A percentile compares a stretch with the other conserved stretches of the same genome.
phyloP scores from a whole-genome alignment of 1,284 basidiomycete species.

The Lignosus rhinocerotis region DNA sequence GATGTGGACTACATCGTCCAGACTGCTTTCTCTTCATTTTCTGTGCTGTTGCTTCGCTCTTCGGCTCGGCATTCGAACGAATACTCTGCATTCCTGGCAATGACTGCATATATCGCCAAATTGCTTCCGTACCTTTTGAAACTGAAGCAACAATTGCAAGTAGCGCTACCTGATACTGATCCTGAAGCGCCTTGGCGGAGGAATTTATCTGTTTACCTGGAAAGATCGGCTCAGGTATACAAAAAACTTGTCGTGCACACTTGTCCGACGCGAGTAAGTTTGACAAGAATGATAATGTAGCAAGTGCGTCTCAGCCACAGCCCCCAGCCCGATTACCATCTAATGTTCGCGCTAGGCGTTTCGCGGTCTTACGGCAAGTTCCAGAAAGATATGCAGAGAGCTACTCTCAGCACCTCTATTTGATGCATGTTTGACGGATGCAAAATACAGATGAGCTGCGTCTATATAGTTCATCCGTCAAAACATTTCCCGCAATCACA shows the following conservation, averaged over 20 bases:
- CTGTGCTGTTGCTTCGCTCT: background rate
- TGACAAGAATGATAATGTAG: background rate
- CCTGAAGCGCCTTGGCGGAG: conserved; percentile 1
- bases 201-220: conserved; percentile 9
- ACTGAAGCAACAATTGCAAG: conserved; percentile 1
- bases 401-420: too few species aligned
- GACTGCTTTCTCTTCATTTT: background rate
- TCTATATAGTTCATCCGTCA: too few species aligned
- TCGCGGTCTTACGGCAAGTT: too few species aligned
- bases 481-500: background rate
- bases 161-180: conserved; percentile 11
- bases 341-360: background rate
- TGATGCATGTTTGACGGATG: too few species aligned
- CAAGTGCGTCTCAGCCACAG: background rate
- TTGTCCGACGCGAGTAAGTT: conserved; percentile 7
- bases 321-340: background rate
- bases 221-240: conserved; percentile 7
- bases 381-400: too few species aligned
- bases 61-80: background rate
- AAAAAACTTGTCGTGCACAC: conserved; percentile 18
- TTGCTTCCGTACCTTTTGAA: conserved; percentile 4
- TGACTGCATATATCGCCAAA: conserved; percentile 9
- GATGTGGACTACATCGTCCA: too few species aligned
- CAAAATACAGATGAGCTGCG: too few species aligned
- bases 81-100: background rate